Evolutionary conservation across 208 protist species (phyloP).

Genomic region (Leishmania major): DNA sequence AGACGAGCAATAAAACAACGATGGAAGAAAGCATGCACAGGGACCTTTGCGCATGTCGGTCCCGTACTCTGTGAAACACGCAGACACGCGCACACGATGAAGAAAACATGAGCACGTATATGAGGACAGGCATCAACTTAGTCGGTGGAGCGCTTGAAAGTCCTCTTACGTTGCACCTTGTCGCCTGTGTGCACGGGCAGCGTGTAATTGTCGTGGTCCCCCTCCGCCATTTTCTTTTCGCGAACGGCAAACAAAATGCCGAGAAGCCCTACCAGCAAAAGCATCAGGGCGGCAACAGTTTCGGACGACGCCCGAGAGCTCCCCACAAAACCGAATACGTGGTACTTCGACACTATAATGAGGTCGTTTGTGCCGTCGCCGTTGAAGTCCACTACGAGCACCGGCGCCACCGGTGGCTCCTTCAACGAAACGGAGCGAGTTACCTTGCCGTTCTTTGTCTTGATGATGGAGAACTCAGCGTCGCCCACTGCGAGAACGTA

Average conservation of each 20-base stretch:
- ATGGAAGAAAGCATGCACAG: background rate
- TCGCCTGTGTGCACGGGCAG: slow-evolving; percentile 35
- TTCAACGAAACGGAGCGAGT: slow-evolving; percentile 56
- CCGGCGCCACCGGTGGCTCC: slow-evolving; percentile 63
- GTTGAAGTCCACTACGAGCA: slow-evolving; percentile 87
- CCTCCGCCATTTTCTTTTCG: slow-evolving; percentile 34
- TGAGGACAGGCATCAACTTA: slow-evolving; percentile 3
- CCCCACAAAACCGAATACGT: slow-evolving; percentile 78
- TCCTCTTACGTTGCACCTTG: slow-evolving; percentile 24
- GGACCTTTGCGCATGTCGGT: background rate
- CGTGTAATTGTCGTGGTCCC: slow-evolving; percentile 33
- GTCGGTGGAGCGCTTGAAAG: slow-evolving; percentile 46
- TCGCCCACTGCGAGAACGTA: slow-evolving; percentile 89
- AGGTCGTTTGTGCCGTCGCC: slow-evolving; percentile 89
- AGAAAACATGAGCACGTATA: background rate
- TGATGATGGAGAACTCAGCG: slow-evolving; percentile 55
- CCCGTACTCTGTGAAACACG: background rate
- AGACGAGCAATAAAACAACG: slow-evolving; percentile 2
- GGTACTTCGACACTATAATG: slow-evolving; percentile 64
- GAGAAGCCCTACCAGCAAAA: slow-evolving; percentile 75
- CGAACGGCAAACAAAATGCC: slow-evolving; percentile 64
- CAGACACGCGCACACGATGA: background rate
- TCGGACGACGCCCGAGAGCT: slow-evolving; percentile 65
- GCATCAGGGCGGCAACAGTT: slow-evolving; percentile 69
- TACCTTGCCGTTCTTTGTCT: slow-evolving; percentile 66